Evolutionary conservation across 2,329 filamentous ascomycete genomes (phyloP), one percentile per base, ranked within the genome.

Genomic region (Triangularia verruculosa): DNA sequence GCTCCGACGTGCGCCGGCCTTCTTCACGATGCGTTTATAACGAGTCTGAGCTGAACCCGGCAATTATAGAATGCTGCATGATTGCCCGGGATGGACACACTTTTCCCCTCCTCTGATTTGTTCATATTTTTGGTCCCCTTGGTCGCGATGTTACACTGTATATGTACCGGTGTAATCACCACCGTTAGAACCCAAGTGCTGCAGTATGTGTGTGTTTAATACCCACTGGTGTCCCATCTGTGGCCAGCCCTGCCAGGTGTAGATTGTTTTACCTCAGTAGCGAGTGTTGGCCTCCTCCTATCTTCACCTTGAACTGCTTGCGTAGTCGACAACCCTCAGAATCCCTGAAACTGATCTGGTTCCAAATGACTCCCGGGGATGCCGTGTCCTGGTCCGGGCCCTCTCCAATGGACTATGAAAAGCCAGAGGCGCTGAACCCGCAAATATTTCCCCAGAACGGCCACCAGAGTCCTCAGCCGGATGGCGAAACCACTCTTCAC

Each of bases 351-450:
- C 25, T 20, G 15, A 27, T 3, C 57, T 55, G 22, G 13, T 43
- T 54, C 43, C 24, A n/a, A 11, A 32, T 59, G 24, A 12, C 15
- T 15, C 22, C 25, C 34, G 39, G 15, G 4, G 20, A 30, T 15
- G 1, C 8, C 5, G 20, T 28, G 15, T 15, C 20, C 58, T 39
- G 39, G 28, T 34, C 30, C 24, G 9, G 13, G 4, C 25, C 25
- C n/a, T 34, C 56, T 7, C 58, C 15, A 15, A 64, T 64, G 65
- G 67, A 68, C 28, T 68, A 68, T 56, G 67, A 68, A 28, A 68
- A 68, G 22, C 67, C 65, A 34, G 67, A 68, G 32, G 67, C 67
- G 9, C 13, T 68, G n/a, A 61, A 57, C 24, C 65, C 67, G 2
- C 65, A 67, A 12, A 52, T 65, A 22, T 67, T 61, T 20, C 58